phyloP scores from a whole-genome alignment of 2,329 filamentous ascomycete genomes.

The Blastomyces parvus region DNA sequence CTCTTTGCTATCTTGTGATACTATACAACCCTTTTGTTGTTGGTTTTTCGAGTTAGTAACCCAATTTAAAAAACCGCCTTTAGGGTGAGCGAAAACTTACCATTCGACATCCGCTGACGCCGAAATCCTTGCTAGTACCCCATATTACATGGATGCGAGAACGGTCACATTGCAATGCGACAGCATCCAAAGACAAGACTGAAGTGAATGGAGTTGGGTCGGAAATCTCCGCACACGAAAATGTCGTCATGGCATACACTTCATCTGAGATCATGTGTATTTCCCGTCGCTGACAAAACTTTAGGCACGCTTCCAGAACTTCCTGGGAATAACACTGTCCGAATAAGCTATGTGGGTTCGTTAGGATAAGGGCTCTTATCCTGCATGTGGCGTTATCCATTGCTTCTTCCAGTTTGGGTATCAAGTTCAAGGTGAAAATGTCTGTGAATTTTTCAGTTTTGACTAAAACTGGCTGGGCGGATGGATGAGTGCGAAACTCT shows the following conservation, averaged over 20 bases:
- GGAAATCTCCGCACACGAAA: slow-evolving; percentile 14
- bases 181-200: slow-evolving; percentile 14
- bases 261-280: slow-evolving; percentile 25
- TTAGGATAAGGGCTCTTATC: slow-evolving; percentile 20
- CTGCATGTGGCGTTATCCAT: slow-evolving; percentile 13
- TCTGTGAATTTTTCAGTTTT: slow-evolving; percentile 14
- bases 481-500: slow-evolving; percentile 13
- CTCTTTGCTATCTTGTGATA: slow-evolving; percentile 20
- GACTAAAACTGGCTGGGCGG: slow-evolving; percentile 17
- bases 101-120: slow-evolving; percentile 17
- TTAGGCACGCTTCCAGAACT: slow-evolving; percentile 16
- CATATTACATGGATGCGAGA: slow-evolving; percentile 19
- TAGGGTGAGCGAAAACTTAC: slow-evolving; percentile 11
- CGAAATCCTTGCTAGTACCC: slow-evolving; percentile 19
- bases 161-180: slow-evolving; percentile 14
- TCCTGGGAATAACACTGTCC: slow-evolving; percentile 21
- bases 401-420: slow-evolving; percentile 14
- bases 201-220: slow-evolving; percentile 16
- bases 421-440: slow-evolving; percentile 15
- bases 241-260: slow-evolving; percentile 19
- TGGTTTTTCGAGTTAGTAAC: neutral
- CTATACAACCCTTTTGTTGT: slow-evolving; percentile 15
- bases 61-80: neutral
- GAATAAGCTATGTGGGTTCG: slow-evolving; percentile 23
- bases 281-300: slow-evolving; percentile 18